phyloP scores from a whole-genome alignment of 176 grass and related monocot species.

The Panicum miliaceum region DNA sequence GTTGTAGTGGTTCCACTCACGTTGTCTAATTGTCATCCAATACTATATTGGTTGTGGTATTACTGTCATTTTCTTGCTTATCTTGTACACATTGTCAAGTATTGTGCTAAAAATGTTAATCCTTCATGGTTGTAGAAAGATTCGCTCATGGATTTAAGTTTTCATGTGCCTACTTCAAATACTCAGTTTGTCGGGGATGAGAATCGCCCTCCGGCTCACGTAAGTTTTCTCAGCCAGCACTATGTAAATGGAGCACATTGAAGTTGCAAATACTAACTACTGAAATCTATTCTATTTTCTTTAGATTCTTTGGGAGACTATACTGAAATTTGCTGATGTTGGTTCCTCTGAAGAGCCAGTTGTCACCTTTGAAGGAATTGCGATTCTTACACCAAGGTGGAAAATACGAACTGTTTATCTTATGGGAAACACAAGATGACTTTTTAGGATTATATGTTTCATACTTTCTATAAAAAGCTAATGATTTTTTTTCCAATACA shows the following conservation, averaged over 20 bases:
- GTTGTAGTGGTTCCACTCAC: neutral
- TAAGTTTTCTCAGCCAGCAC: constrained; percentile 34
- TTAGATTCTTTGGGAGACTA: constrained; percentile 77
- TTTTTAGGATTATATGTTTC: constrained; percentile 28
- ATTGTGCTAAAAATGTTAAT: constrained; percentile 34
- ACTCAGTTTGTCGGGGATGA: constrained; percentile 87
- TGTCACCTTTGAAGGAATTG: constrained; percentile 95
- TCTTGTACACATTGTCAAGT: constrained; percentile 4
- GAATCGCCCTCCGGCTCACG: constrained; percentile 80
- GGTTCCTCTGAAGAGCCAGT: constrained; percentile 82
- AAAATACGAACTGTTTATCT: constrained; percentile 31
- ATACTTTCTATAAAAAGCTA: constrained; percentile 20
- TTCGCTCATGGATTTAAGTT: constrained; percentile 93
- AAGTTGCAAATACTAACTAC: constrained; percentile 9
- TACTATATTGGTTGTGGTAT: constrained; percentile 4
- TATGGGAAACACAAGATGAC: constrained; percentile 11
- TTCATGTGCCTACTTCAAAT: constrained; percentile 84
- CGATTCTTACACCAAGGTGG: constrained; percentile 97
- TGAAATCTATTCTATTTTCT: constrained; percentile 28
- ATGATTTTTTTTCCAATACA: constrained; percentile 44
- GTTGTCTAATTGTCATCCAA: constrained; percentile 11
- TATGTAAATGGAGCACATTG: constrained; percentile 25
- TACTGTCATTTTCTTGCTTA: constrained; percentile 8
- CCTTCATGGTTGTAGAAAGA: constrained; percentile 67
- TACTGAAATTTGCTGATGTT: constrained; percentile 69